These are phyloP conservation scores for Candida succiphila DNA, from an alignment of 805 yeast species.

Conservation along the genomic window DNA sequence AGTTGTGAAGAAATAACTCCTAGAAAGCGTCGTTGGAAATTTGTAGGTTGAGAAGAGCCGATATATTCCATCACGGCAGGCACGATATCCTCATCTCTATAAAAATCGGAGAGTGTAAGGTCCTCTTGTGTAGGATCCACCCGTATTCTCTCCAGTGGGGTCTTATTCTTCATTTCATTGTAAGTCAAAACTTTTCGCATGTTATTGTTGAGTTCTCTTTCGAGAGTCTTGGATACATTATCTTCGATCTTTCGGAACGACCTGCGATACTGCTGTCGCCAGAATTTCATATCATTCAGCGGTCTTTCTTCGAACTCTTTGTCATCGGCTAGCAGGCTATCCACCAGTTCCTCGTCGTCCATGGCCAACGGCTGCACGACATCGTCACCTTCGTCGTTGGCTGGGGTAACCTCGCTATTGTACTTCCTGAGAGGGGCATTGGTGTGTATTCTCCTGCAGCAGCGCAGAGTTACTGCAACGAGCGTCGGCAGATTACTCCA, in stretches of 20 bases:
- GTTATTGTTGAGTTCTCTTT: slow-evolving; percentile 11
- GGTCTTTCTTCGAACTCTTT: slow-evolving; percentile 14
- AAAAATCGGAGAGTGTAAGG: slow-evolving; percentile 11
- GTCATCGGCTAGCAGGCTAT: slow-evolving; percentile 3
- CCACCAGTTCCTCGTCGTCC: slow-evolving; percentile 4
- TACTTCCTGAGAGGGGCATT: neutral
- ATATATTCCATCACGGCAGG: slow-evolving; percentile 9
- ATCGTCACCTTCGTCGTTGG: slow-evolving; percentile 3
- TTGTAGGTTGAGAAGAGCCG: slow-evolving; percentile 13
- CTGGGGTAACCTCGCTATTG: too few species aligned
- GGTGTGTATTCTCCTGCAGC: neutral
- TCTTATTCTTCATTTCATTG: slow-evolving; percentile 9
- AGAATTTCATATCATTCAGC: slow-evolving; percentile 2
- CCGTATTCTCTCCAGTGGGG: slow-evolving; percentile 14
- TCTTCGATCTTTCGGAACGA: slow-evolving; percentile 10
- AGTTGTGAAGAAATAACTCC: slow-evolving; percentile 15
- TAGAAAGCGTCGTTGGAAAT: slow-evolving; percentile 19
- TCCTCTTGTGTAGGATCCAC: slow-evolving; percentile 8
- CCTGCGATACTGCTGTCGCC: slow-evolving; percentile 10
- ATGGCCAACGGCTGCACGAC: neutral
- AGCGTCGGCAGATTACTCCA: too few species aligned
- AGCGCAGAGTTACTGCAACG: neutral
- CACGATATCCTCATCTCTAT: slow-evolving; percentile 6
- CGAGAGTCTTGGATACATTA: slow-evolving; percentile 10
- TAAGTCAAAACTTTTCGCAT: slow-evolving; percentile 16